These are phyloP conservation scores for Erythrophleum ivorense DNA, from an alignment of 331 rosid species.

Conservation along the genomic window DNA sequence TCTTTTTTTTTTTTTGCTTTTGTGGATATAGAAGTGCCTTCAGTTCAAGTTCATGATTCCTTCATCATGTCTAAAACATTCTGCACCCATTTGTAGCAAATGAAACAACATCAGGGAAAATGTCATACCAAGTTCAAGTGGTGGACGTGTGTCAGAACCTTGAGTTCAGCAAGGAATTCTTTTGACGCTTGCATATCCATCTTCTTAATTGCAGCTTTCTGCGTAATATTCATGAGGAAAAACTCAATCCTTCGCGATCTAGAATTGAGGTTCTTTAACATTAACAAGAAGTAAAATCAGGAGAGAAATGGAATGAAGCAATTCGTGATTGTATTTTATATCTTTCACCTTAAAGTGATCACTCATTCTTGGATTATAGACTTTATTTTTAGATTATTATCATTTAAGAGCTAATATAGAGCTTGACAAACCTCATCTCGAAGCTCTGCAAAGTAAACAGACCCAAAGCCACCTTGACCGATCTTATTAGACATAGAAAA, in stretches of 20 bases:
- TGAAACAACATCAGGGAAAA: neutral
- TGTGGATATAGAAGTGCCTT: too few species aligned
- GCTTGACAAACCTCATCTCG: constrained; percentile 75
- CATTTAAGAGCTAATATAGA: neutral
- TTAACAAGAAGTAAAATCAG: neutral
- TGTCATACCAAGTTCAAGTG: constrained; percentile 91
- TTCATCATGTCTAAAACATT: neutral
- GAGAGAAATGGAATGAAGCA: neutral
- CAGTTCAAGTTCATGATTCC: neutral
- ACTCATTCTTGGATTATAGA: neutral
- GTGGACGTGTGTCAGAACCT: constrained; percentile 91
- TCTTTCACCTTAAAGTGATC: neutral
- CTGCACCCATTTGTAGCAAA: neutral
- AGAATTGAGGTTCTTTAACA: neutral
- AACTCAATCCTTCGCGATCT: constrained; percentile 3
- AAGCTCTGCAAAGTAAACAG: constrained; percentile 86
- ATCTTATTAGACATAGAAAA: constrained; percentile 74
- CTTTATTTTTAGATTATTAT: neutral
- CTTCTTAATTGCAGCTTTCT: constrained; percentile 97
- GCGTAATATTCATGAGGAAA: constrained; percentile 19
- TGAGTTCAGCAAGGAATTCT: constrained; percentile 85
- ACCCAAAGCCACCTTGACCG: constrained; percentile 97
- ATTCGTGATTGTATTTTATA: neutral
- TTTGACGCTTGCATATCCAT: constrained; percentile 98
- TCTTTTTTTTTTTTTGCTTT: too few species aligned